Percentiles rank a stretch among this genome's conserved stretches.
These are phyloP conservation scores for Colletotrichum aenigma DNA, from an alignment of 2,329 filamentous ascomycete genomes.

Conservation along the genomic window DNA sequence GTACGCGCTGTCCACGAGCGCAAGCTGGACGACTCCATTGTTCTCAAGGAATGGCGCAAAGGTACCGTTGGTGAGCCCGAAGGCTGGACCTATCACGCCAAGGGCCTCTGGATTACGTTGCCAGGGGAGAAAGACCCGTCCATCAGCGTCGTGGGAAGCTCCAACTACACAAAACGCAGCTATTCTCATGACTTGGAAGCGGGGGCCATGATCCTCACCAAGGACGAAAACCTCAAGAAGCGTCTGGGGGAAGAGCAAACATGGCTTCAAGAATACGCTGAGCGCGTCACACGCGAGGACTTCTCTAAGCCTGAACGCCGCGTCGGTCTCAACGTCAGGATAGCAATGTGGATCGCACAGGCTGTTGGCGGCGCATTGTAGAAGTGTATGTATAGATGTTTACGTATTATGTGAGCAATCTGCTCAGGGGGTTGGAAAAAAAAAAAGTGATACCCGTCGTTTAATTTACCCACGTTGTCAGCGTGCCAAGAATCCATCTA, in stretches of 20 bases:
- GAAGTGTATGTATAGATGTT: neutral
- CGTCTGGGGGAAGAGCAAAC: conserved; percentile 79
- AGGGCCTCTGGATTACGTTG: conserved; percentile 89
- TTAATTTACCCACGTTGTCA: neutral
- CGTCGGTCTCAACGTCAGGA: conserved; percentile 81
- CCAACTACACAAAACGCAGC: conserved; percentile 93
- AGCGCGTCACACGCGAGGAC: conserved; percentile 73
- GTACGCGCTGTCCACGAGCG: conserved; percentile 60
- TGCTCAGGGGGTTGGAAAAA: neutral
- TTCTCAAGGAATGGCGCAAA: conserved; percentile 84
- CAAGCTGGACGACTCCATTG: conserved; percentile 60
- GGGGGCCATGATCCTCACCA: conserved; percentile 84
- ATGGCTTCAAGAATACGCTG: conserved; percentile 79
- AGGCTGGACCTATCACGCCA: conserved; percentile 98
- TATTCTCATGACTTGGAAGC: conserved; percentile 93
- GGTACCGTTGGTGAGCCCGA: conserved; percentile 81
- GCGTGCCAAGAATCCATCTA: neutral
- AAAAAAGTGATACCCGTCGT: neutral
- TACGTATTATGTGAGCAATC: neutral
- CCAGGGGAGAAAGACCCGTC: conserved; percentile 69
- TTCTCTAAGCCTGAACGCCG: conserved; percentile 81
- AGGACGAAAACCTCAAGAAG: conserved; percentile 71
- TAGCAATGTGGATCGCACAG: conserved; percentile 94
- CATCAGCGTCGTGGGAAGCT: conserved; percentile 86
- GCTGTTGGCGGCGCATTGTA: conserved; percentile 87